phyloP scores from a whole-genome alignment of 2,329 filamentous ascomycete species.

The Aspergillus tubingensis region DNA sequence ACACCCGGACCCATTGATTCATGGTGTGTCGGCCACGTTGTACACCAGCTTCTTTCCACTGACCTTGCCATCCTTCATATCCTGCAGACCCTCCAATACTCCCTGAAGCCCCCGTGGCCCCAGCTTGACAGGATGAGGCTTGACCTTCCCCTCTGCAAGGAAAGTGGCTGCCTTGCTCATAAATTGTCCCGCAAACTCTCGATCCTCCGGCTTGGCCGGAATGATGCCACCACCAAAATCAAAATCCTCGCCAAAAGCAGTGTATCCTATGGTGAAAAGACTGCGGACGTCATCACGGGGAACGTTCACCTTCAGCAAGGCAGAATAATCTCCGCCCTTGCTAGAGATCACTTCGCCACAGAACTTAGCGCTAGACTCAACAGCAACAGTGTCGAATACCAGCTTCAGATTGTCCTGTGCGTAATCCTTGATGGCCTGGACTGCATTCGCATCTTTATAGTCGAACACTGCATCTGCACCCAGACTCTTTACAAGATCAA shows the following conservation, averaged over 20 bases:
- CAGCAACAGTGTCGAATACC: conserved; percentile 38
- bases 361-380: conserved; percentile 27
- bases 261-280: conserved; percentile 34
- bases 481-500: conserved; percentile 31
- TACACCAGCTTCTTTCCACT: conserved; percentile 54
- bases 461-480: conserved; percentile 40
- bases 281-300: conserved; percentile 34
- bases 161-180: conserved; percentile 41
- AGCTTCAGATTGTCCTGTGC: conserved; percentile 36
- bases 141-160: conserved; percentile 46
- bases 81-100: conserved; percentile 48
- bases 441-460: conserved; percentile 28
- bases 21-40: conserved; percentile 30
- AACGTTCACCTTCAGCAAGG: conserved; percentile 25
- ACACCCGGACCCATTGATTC: too few relatives aligned
- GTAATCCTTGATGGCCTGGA: conserved; percentile 29
- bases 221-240: conserved; percentile 26
- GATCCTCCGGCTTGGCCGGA: conserved; percentile 40
- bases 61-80: conserved; percentile 47
- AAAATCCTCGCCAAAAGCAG: conserved; percentile 34
- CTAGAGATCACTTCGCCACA: conserved; percentile 36
- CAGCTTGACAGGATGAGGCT: conserved; percentile 46
- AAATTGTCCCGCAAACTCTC: conserved; percentile 47
- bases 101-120: conserved; percentile 46
- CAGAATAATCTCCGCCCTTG: conserved; percentile 30